Percentiles rank a stretch among this genome's conserved stretches.
Conservation (phyloP, 345 rosid genomes). For the Syzygium jambos region DNA sequence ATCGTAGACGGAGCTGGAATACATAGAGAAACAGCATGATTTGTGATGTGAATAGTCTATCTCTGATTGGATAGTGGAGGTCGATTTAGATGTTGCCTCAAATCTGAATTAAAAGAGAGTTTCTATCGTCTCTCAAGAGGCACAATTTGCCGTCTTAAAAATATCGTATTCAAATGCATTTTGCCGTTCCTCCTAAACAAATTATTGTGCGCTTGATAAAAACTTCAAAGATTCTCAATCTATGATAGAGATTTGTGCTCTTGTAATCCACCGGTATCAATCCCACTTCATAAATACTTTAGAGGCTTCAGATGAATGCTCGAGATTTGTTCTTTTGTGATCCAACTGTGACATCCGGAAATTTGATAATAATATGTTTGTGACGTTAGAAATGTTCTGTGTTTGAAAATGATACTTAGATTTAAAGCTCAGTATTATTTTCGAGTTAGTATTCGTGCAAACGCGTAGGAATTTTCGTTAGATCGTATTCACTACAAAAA, state of each 20-base stretch:
- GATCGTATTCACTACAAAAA: no score
- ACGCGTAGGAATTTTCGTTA: no score
- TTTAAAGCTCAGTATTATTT: no score
- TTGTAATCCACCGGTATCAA: neutral
- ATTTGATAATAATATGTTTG: no score
- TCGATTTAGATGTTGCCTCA: neutral
- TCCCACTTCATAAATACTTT: neutral
- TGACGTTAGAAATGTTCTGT: no score
- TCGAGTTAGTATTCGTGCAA: no score
- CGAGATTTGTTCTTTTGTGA: neutral
- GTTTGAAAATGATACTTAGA: no score
- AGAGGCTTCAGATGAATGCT: neutral
- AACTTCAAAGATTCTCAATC: no score
- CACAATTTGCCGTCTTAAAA: neutral
- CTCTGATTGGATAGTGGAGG: neutral
- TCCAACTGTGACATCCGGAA: no score
- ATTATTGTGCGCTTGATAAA: neutral
- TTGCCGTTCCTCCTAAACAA: neutral
- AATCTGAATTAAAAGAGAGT: neutral
- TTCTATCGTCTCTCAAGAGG: neutral
- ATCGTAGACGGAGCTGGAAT: neutral
- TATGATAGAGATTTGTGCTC: no score
- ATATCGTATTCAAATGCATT: neutral
- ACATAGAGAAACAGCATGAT: neutral
- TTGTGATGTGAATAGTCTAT: neutral